These are phyloP conservation scores for Globisporangium acanthophoron DNA, from an alignment of 352 stramenopile genomes.

Conservation along the genomic window DNA sequence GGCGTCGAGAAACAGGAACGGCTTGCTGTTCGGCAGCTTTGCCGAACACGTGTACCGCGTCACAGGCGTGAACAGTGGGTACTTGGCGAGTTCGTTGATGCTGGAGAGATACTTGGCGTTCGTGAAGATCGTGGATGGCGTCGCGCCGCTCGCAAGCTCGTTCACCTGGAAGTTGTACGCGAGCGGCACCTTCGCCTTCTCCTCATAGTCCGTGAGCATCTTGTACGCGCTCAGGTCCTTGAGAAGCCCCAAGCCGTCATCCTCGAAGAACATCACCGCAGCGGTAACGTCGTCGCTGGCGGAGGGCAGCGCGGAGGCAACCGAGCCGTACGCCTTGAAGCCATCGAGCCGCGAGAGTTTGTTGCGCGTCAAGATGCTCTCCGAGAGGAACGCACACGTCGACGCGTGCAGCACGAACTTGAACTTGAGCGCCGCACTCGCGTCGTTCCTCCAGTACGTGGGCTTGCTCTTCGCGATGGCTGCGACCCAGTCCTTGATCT, in stretches of 20 bases:
- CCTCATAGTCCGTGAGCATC: conserved; percentile 4
- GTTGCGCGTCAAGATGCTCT: background rate
- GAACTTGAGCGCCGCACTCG: conserved; percentile 11
- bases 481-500: conserved; percentile 8
- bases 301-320: background rate
- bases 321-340: background rate
- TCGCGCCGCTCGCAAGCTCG: background rate
- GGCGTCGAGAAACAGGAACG: conserved; percentile 7
- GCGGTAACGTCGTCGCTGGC: background rate
- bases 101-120: conserved; percentile 13
- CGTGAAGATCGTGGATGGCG: background rate
- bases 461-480: conserved; percentile 7
- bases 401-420: conserved; percentile 5
- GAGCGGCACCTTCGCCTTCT: conserved; percentile 1
- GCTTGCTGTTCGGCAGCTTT: conserved; percentile 10
- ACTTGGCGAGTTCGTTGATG: conserved; percentile 1
- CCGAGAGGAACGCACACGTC: background rate
- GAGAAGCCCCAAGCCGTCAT: background rate
- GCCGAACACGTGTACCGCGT: conserved; percentile 10
- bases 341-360: background rate
- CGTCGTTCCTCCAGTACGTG: background rate
- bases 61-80: conserved; percentile 1
- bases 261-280: conserved; percentile 8
- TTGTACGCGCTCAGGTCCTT: conserved; percentile 1
- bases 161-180: conserved; percentile 14